Evolutionary conservation across 805 yeast genomes (phyloP), one percentile per base, ranked within the genome.

Genomic region (Henningerozyma blattae): DNA sequence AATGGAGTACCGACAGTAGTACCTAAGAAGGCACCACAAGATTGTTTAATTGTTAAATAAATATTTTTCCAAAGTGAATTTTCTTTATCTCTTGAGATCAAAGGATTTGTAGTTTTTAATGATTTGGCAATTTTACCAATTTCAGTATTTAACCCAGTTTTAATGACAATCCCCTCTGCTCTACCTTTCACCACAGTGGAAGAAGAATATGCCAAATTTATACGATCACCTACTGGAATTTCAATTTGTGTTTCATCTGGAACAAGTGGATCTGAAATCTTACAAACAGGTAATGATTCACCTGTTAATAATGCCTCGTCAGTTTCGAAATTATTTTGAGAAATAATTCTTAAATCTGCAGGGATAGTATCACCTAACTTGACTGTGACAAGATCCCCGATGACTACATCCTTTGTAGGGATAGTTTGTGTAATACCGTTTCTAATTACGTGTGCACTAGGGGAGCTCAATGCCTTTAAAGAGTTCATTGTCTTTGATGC

Each of bases 251-350:
- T 37, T 5, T 30, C 33, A n/a, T n/a, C n/a, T 3, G 46, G 32
- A 28, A 39, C 46, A 2, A 77, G 56, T 0, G 67, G 52, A 1
- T 68, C 75, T 7, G 63, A 57, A 6, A 58, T 56, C 52, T 91
- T 91, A 38, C 66, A 65, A 2, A 85, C 91, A 0, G 97, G 95
- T 20, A 77, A 67, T 22, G 87, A 84, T 61, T 91, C 98, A 38
- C 98, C 98, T 0, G 98, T 91, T 43, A 91, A 68, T 49, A 86
- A 79, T 52, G 93, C 77, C 61, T 91, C 97, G 60, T 91, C 97
- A 34, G 93, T 77, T 33, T 79, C 67, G 42, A 91, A 68, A 50
- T 86, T 89, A 27, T 75, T 80, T 6, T 89, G 72, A 35, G 75
- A 75, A 5, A 75, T 67, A 34, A 91, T 61, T 46, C 98, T 70